Evolutionary conservation across 495 filamentous ascomycete species (phyloP), one percentile per base, ranked within the genome.

Genomic region (Mytilinidion resinicola): DNA sequence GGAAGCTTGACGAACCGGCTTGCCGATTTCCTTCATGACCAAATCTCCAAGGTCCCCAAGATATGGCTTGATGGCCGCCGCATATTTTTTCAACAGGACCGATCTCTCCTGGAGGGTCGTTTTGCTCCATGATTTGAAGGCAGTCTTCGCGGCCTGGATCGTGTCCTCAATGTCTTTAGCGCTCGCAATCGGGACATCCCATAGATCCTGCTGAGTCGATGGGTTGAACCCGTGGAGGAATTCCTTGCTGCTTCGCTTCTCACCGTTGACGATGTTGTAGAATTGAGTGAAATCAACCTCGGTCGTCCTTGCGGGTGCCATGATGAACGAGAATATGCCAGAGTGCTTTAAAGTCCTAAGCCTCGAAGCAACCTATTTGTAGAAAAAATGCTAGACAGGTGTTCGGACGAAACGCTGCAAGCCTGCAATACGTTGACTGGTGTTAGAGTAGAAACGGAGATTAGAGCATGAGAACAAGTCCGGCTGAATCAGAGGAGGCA

Each of bases 1-100:
- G 37, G 19, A 21, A 44, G 30, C n/a, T 12, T n/a, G 12, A 62
- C 70, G 36, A 51, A 72, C 68, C 63, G 82, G 81, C 66, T 86
- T 85, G 49, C 83, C 83, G 17, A 78, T 74, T 64, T 86, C 83
- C 53, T 72, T 71, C 17, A 73, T 77, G 17, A 86, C 69, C 9
- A 83, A 70, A 12, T 73, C 64, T 10, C 74, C 73, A 56, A 85
- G 75, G 1, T 73, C 72, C 1, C 77, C 73, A 9, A 60, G 56
- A 61, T 83, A 70, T 6, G 59, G 66, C 14, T 72, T 64, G 35
- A 81, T 69, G 9, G 73, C 72, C 49, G 80, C 76, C 41, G 77
- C 78, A 47, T 82, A 79, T 56, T 80, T 80, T 43, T 70, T 53
- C 4, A 88, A 63, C 10, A 78, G 65, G 21, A 79, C 74, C 37